Evolutionary conservation across 768 basidiomycete species (phyloP), one percentile per base, ranked within the genome.

Genomic region (Serendipita indica): DNA sequence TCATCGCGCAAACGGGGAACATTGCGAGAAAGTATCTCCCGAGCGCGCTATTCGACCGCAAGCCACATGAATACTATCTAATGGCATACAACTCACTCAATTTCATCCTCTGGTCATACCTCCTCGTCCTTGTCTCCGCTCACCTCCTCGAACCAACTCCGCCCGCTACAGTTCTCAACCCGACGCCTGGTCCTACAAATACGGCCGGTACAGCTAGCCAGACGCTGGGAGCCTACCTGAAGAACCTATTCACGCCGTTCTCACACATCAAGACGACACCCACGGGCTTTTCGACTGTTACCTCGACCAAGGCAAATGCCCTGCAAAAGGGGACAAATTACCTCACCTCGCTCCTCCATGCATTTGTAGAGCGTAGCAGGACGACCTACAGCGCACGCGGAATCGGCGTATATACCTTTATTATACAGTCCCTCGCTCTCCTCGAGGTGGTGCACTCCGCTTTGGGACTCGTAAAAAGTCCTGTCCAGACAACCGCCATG

Each of bases 401-500:
- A 7, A 73, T 88, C 3, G 88, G 88, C 14, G 62, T 66, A 2
- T 69, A 72, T 33, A 84, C 83, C 2, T 79, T 81, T 3, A 73
- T 81, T 62, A 86, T 94, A 3, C 94, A 99, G 72, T 89, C 79
- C 25, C 79, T 81, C 57, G 94, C 94, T 1, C 65, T 81, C 0
- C 72, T 99, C 54, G 94, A 99, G 69, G 79, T 96, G 22, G 63
- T 86, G 2, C 96, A 99, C 68, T 80, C 82, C 34, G 69, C 84
- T 3, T 64, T 89, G 4, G 83, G 91, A 0, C 81, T 82, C 75
- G 94, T 97, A 43, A 73, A 83, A 54, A 86, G 83, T 58, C 84
- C 87, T 5, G 66, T 89, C 12, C 73, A 71, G 13, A 91, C 89
- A 0, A 91, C 90, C 0, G 67, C 72, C 3, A 78, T 83, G 63